Percentiles rank a stretch among this genome's conserved stretches.
Evolutionary conservation across 129 eudicot species (phyloP).

Genomic region (Flaveria linearis): DNA sequence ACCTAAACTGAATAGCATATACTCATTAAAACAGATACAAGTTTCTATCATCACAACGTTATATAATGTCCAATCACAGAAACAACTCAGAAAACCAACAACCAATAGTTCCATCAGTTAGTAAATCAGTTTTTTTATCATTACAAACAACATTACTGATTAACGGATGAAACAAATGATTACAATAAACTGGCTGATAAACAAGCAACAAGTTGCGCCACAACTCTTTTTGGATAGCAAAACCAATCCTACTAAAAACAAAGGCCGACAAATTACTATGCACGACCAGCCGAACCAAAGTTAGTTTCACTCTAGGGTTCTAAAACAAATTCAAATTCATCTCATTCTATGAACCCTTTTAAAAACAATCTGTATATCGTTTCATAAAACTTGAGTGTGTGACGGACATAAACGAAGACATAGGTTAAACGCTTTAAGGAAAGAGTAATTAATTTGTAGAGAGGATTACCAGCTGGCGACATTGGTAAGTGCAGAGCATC

Average conservation of each 20-base stretch:
- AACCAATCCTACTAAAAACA: too few species aligned
- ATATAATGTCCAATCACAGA: background rate
- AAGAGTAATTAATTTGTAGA: background rate
- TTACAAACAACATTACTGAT: too few species aligned
- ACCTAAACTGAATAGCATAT: background rate
- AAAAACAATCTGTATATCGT: background rate
- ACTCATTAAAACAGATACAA: background rate
- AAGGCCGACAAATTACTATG: too few species aligned
- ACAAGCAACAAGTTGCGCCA: too few species aligned
- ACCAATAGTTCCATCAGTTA: background rate
- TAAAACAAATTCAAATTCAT: background rate
- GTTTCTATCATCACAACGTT: conserved; percentile 4
- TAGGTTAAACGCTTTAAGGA: too few species aligned
- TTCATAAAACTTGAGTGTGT: conserved; percentile 3
- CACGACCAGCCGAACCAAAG: too few species aligned
- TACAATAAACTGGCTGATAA: too few species aligned
- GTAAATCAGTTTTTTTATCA: background rate
- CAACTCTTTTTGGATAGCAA: too few species aligned
- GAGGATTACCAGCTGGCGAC: conserved; percentile 79
- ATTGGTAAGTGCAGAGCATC: conserved; percentile 93
- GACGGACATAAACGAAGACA: background rate
- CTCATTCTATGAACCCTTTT: background rate
- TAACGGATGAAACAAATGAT: too few species aligned
- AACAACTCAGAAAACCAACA: background rate
- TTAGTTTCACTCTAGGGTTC: background rate